Evolutionary conservation across 1,284 basidiomycete genomes (phyloP).

Genomic region (Anthracocystis walkeri): DNA sequence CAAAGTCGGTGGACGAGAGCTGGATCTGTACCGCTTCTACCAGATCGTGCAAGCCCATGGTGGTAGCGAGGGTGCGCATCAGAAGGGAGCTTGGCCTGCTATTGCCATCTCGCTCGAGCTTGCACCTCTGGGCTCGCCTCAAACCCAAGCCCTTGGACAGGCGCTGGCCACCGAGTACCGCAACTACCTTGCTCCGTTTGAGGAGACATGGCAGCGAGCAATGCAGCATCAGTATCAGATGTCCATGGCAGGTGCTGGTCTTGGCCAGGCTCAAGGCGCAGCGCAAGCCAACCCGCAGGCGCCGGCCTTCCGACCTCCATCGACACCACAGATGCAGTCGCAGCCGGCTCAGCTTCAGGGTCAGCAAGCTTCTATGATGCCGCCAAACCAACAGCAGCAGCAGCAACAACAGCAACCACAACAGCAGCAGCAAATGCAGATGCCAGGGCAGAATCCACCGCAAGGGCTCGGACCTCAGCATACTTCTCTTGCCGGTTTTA

Average conservation of each 20-base stretch:
- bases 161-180: conserved; percentile 58
- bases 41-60: conserved; percentile 62
- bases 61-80: conserved; percentile 61
- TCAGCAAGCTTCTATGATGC: conserved; percentile 38
- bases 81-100: conserved; percentile 60
- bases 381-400: conserved; percentile 29
- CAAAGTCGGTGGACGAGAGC: conserved; percentile 53
- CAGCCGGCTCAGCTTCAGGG: conserved; percentile 32
- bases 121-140: conserved; percentile 53
- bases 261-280: conserved; percentile 27
- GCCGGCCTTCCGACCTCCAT: conserved; percentile 32
- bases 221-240: conserved; percentile 63
- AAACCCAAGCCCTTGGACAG: conserved; percentile 47
- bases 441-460: conserved; percentile 29
- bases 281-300: conserved; percentile 27
- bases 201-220: conserved; percentile 65
- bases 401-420: conserved; percentile 34
- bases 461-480: conserved; percentile 19
- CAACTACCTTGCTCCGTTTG: conserved; percentile 61
- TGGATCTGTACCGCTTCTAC: conserved; percentile 65
- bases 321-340: conserved; percentile 52
- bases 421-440: conserved; percentile 27
- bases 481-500: conserved; percentile 44
- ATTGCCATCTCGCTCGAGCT: conserved; percentile 62
- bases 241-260: conserved; percentile 49